A percentile compares a stretch with the other conserved stretches of the same genome.
Evolutionary conservation across 2,329 filamentous ascomycete genomes (phyloP).

Genomic region (Ustulina deusta): DNA sequence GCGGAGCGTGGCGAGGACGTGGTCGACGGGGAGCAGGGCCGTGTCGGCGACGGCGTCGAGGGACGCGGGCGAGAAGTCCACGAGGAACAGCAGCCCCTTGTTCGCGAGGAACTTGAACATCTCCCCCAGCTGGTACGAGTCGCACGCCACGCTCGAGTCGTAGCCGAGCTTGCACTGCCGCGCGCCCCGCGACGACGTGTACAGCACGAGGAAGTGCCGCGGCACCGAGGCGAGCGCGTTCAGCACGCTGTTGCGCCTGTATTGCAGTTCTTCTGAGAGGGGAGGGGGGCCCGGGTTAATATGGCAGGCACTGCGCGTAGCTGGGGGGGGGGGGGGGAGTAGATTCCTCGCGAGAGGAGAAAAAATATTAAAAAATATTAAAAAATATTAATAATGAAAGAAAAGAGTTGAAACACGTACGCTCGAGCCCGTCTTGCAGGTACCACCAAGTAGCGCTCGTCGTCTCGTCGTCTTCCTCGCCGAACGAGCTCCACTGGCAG

Average conservation of each 20-base stretch:
- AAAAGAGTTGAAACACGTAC: constrained; percentile 53
- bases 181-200: constrained; percentile 70
- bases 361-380: neutral
- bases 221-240: constrained; percentile 77
- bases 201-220: constrained; percentile 73
- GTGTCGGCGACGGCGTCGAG: constrained; percentile 59
- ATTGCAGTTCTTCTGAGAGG: constrained; percentile 70
- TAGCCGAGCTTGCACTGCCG: constrained; percentile 80
- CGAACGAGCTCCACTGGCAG: constrained; percentile 63
- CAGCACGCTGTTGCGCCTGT: constrained; percentile 74
- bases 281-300: constrained; percentile 43
- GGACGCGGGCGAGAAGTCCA: constrained; percentile 65
- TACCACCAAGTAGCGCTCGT: constrained; percentile 74
- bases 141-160: constrained; percentile 77
- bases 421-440: constrained; percentile 75
- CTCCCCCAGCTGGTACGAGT: constrained; percentile 82
- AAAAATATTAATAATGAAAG: neutral
- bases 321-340: neutral
- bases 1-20: constrained; percentile 69
- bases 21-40: constrained; percentile 71
- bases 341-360: neutral
- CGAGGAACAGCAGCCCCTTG: constrained; percentile 70
- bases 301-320: constrained; percentile 12
- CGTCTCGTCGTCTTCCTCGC: constrained; percentile 47
- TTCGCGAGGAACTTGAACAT: constrained; percentile 77